Conservation (phyloP, 2,329 filamentous ascomycete genomes). For the Monilinia fructigena region DNA sequence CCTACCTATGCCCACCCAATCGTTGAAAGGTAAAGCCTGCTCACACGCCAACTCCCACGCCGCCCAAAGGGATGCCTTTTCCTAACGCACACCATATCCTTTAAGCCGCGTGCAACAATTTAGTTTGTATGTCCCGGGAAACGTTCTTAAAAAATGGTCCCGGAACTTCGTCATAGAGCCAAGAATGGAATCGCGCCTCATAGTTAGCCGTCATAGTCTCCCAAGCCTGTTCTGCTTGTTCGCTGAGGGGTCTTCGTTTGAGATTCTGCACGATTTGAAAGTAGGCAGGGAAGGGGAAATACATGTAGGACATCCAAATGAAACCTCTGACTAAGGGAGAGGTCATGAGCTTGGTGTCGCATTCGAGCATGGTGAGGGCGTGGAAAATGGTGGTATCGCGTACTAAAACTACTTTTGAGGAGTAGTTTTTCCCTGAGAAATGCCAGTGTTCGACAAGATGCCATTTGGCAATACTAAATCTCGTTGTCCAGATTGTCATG, state of each 20-base stretch:
- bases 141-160: too few relatives aligned
- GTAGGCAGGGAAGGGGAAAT: slow-evolving; percentile 41
- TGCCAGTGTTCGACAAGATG: slow-evolving; percentile 37
- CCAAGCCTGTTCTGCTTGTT: slow-evolving; percentile 37
- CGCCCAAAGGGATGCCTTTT: too few relatives aligned
- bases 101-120: too few relatives aligned
- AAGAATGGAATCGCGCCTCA: slow-evolving; percentile 31
- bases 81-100: too few relatives aligned
- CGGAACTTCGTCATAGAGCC: slow-evolving; percentile 4
- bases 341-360: slow-evolving; percentile 39
- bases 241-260: slow-evolving; percentile 32
- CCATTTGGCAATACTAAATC: slow-evolving; percentile 34
- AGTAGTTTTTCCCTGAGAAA: slow-evolving; percentile 28
- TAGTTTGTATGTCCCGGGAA: too few relatives aligned
- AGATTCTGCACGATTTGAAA: slow-evolving; percentile 41
- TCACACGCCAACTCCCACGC: too few relatives aligned
- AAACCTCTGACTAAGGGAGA: slow-evolving; percentile 38
- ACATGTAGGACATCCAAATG: slow-evolving; percentile 38
- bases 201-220: slow-evolving; percentile 35
- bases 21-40: too few relatives aligned
- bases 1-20: too few relatives aligned
- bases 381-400: slow-evolving; percentile 40
- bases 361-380: slow-evolving; percentile 37
- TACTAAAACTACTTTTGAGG: slow-evolving; percentile 33
- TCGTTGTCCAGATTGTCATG: slow-evolving; percentile 37